Evolutionary conservation across 208 protist species (phyloP), one percentile per base, ranked within the genome.

Genomic region (Acanthamoeba royreba): DNA sequence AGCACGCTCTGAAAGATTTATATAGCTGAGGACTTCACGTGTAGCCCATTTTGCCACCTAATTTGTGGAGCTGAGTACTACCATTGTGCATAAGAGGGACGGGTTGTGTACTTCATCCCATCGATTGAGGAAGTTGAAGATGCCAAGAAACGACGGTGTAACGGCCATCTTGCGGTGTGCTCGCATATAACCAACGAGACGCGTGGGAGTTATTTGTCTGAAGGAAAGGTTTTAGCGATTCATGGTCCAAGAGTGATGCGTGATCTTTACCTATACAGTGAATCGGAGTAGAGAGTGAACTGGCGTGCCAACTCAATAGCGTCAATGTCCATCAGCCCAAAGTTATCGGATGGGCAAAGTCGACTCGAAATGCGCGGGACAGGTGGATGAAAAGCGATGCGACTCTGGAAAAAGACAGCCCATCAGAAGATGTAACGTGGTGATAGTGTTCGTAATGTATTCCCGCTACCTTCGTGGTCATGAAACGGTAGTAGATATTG

Each of bases 121-220:
- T 22, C 77, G 42, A 35, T 86, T 86, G 38, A 86, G 77, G 33
- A 86, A 86, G 77, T 86, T 86, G 77, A 86, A 86, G 46, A 86
- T 86, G 33, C 77, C 77, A 15, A 86, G 77, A 43, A 86, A 86
- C n/a, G 77, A 47, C 0, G 77, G 11, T 4, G 77, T 86, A 22
- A 86, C 52, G 45, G 42, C 45, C 77, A 86, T 86, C 46, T 86
- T 86, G 28, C 77, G 17, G n/a, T 86, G 77, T 7, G 77, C 77
- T 4, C 28, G 42, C 77, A 86, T 86, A 43, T 86, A 86, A 19
- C 77, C 77, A n/a, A 86, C 46, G 5, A 86, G 77, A 11, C 77
- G 42, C 4, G 77, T 86, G 28, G 77, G 77, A 45, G 46, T 86
- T 0, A 86, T 86, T 47, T 47, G 45, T 28, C 77, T 86, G 77